A percentile compares a stretch with the other conserved stretches of the same genome.
Evolutionary conservation across 371 early-diverging fungal genomes (phyloP).

Genomic region (Batrachochytrium dendrobatidis): DNA sequence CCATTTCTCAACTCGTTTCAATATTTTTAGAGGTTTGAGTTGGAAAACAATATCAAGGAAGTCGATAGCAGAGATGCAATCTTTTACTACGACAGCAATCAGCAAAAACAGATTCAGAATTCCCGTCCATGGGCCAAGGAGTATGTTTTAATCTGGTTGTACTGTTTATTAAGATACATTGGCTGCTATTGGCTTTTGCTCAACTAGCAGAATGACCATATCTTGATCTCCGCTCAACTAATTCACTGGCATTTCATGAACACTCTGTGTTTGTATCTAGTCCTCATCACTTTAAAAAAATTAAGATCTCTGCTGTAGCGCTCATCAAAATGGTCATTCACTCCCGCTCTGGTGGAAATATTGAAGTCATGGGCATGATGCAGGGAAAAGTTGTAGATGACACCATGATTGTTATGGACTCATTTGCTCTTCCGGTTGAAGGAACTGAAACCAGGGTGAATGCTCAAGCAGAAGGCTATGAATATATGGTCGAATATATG

Average conservation of each 20-base stretch:
- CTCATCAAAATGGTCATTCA: conserved; percentile 97
- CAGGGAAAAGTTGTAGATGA: conserved; percentile 86
- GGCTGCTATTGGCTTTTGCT: too few relatives aligned
- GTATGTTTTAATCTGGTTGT: too few relatives aligned
- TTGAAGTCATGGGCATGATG: conserved; percentile 98
- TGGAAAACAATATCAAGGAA: conserved; percentile 72
- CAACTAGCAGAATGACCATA: too few relatives aligned
- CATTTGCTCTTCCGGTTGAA: conserved; percentile 95
- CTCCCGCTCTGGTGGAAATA: conserved; percentile 90
- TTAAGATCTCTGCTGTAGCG: conserved; percentile 90
- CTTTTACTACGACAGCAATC: conserved; percentile 65
- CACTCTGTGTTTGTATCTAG: conserved; percentile 33
- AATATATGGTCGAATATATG: conserved; percentile 93
- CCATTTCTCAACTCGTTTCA: not conserved
- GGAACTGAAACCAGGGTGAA: conserved; percentile 99
- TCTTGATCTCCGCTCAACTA: conserved; percentile 2
- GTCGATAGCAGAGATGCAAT: conserved; percentile 67
- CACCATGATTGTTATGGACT: conserved; percentile 87
- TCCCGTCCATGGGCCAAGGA: conserved; percentile 76
- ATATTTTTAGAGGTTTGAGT: conserved; percentile 9
- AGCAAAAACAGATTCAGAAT: conserved; percentile 54
- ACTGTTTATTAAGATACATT: not conserved
- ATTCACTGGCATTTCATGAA: not conserved
- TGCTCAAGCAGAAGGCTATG: conserved; percentile 88
- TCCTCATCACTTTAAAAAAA: conserved; percentile 81